A percentile compares a stretch with the other conserved stretches of the same genome.
Evolutionary conservation across 768 basidiomycete genomes (phyloP).

Genomic region (Podaxis sp.): DNA sequence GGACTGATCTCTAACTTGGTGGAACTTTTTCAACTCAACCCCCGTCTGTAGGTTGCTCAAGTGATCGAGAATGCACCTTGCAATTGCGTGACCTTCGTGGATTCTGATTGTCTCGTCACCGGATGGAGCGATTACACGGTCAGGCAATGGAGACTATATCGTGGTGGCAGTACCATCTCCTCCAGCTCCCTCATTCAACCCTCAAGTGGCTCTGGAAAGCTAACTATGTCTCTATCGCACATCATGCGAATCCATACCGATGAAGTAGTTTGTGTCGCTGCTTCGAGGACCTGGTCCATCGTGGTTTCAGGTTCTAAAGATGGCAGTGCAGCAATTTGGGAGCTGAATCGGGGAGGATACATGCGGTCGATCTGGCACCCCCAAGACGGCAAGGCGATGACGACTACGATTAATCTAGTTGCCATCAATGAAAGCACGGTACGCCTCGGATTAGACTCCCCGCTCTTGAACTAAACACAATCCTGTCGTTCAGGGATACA

Average conservation of each 20-base stretch:
- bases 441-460: conserved; percentile 22
- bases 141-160: conserved; percentile 73
- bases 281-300: conserved; percentile 81
- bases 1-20: background rate
- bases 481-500: conserved; percentile 61
- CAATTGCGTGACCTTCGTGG: conserved; percentile 77
- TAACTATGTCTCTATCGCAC: conserved; percentile 48
- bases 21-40: background rate
- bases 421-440: conserved; percentile 88
- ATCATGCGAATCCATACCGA: conserved; percentile 81
- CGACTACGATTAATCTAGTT: conserved; percentile 57
- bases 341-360: conserved; percentile 81
- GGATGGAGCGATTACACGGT: conserved; percentile 80
- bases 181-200: background rate
- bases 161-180: conserved; percentile 28
- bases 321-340: conserved; percentile 87
- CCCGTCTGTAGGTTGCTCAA: conserved; percentile 55
- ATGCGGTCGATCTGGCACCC: conserved; percentile 75
- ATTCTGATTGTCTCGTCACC: conserved; percentile 70
- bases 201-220: conserved; percentile 17
- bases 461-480: background rate
- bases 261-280: conserved; percentile 62
- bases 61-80: conserved; percentile 73
- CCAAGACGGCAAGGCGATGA: conserved; percentile 33
- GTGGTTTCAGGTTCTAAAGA: conserved; percentile 83